Conservation (phyloP, 1,284 basidiomycete species). For the Melanopsichium pennsylvanicum region DNA sequence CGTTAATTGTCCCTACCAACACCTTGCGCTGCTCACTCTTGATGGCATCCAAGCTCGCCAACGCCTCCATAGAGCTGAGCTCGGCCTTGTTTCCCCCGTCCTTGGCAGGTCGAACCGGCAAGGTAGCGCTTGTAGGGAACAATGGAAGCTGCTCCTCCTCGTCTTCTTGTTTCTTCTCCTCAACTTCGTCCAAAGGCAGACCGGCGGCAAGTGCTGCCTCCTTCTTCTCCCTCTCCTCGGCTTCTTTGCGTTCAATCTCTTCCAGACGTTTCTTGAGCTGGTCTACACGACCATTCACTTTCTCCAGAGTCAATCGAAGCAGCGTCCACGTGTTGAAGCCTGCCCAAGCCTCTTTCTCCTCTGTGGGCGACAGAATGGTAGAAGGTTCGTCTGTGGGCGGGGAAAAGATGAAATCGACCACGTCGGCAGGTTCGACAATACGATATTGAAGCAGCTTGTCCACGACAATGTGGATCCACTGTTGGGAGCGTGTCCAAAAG, state of each 20-base stretch:
- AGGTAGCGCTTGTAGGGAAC: slow-evolving; percentile 40
- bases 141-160: slow-evolving; percentile 35
- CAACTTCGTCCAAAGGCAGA: slow-evolving; percentile 8
- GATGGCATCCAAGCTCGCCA: slow-evolving; percentile 54
- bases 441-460: slow-evolving; percentile 99
- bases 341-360: slow-evolving; percentile 51
- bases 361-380: background rate
- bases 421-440: slow-evolving; percentile 91
- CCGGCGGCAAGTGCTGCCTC: slow-evolving; percentile 48
- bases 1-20: slow-evolving; percentile 41
- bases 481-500: slow-evolving; percentile 74
- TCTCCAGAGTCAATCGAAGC: slow-evolving; percentile 59
- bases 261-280: slow-evolving; percentile 58
- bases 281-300: slow-evolving; percentile 63
- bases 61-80: slow-evolving; percentile 38
- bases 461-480: slow-evolving; percentile 74
- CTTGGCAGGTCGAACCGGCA: slow-evolving; percentile 19
- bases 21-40: slow-evolving; percentile 62
- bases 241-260: slow-evolving; percentile 39
- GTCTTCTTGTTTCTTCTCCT: background rate
- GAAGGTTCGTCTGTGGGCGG: slow-evolving; percentile 27
- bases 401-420: slow-evolving; percentile 84
- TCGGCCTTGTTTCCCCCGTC: slow-evolving; percentile 15
- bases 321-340: slow-evolving; percentile 58
- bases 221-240: slow-evolving; percentile 37